Evolutionary conservation across 768 basidiomycete genomes (phyloP).

Genomic region (Butyriboletus loyo): DNA sequence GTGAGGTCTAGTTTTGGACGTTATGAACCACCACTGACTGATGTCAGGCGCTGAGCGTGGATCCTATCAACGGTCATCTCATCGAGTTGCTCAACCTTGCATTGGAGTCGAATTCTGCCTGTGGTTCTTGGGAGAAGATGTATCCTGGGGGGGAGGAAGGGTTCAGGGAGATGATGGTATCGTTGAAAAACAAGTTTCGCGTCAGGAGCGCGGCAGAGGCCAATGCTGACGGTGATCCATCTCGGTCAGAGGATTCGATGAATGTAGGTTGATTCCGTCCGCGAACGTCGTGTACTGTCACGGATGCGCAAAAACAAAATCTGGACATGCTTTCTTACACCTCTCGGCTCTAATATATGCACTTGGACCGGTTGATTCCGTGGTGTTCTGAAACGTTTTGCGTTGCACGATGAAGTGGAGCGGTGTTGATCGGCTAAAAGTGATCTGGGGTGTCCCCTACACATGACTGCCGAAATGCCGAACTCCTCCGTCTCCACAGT

Average conservation of each 20-base stretch:
- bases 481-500: constrained; percentile 32
- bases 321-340: too few relatives aligned
- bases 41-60: constrained; percentile 67
- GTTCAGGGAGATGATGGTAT: constrained; percentile 33
- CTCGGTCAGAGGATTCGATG: constrained; percentile 29
- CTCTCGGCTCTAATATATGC: background rate
- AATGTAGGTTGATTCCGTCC: constrained; percentile 27
- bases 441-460: constrained; percentile 29
- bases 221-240: constrained; percentile 14
- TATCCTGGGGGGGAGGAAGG: constrained; percentile 35
- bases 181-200: constrained; percentile 29
- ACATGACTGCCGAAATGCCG: constrained; percentile 33
- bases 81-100: constrained; percentile 81
- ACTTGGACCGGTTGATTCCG: background rate
- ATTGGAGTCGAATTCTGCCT: constrained; percentile 50
- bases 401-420: too few relatives aligned
- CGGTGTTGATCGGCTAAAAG: constrained; percentile 18
- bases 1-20: constrained; percentile 40
- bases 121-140: constrained; percentile 32
- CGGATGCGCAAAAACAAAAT: background rate
- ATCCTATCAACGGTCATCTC: constrained; percentile 78
- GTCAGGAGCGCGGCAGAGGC: constrained; percentile 17
- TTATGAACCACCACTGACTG: constrained; percentile 1
- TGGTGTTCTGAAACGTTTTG: too few relatives aligned
- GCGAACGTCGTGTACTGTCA: constrained; percentile 15